These are phyloP conservation scores for Phytopythium sindhum DNA, from an alignment of 352 stramenopile species.

Conservation along the genomic window DNA sequence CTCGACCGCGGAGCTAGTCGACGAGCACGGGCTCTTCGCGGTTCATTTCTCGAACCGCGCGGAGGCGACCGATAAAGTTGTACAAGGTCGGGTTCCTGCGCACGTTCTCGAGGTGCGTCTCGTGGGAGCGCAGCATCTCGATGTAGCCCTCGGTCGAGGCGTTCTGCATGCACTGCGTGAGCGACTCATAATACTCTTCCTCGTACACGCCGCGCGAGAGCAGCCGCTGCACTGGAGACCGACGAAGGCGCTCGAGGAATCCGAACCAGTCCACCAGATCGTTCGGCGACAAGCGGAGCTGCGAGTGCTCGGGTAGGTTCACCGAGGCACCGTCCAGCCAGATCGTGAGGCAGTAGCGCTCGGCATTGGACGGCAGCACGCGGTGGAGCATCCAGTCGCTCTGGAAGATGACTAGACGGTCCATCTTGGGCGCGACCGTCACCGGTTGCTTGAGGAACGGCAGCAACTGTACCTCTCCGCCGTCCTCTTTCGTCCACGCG, in stretches of 20 bases:
- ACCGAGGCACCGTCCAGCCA: constrained; percentile 54
- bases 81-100: constrained; percentile 42
- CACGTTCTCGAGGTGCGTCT: constrained; percentile 54
- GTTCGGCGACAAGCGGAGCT: constrained; percentile 58
- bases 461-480: constrained; percentile 73
- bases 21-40: constrained; percentile 29
- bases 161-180: constrained; percentile 67
- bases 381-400: constrained; percentile 74
- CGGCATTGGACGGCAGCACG: constrained; percentile 45
- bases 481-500: constrained; percentile 54
- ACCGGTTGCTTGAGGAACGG: constrained; percentile 62
- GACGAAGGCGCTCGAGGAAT: constrained; percentile 54
- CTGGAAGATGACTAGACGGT: constrained; percentile 68
- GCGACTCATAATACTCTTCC: constrained; percentile 67
- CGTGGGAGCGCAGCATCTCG: constrained; percentile 62
- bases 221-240: constrained; percentile 64
- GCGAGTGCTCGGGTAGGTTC: constrained; percentile 50
- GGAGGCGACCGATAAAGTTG: constrained; percentile 46
- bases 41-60: constrained; percentile 42
- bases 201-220: constrained; percentile 74
- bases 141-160: constrained; percentile 45
- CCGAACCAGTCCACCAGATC: constrained; percentile 65
- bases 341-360: constrained; percentile 66
- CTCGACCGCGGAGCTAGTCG: constrained; percentile 9
- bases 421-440: constrained; percentile 64